Evolutionary conservation across 164 flowering plant genomes (phyloP).

Genomic region (Liquidambar formosana): DNA sequence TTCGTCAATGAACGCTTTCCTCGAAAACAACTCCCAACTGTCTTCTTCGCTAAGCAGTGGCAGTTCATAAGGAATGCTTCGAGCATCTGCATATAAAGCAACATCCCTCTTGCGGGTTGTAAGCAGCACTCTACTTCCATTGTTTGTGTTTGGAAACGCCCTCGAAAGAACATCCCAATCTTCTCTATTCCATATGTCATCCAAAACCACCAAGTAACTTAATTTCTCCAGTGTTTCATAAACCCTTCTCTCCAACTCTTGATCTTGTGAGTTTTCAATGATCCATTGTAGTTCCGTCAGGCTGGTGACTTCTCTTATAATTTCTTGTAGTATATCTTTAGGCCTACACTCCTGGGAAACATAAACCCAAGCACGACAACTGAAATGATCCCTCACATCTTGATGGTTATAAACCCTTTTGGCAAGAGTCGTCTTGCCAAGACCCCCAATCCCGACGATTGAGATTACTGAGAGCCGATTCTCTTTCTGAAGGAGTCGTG

Average conservation of each 20-base stretch:
- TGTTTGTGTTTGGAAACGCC: background rate
- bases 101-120: constrained; percentile 9
- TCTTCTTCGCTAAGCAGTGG: background rate
- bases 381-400: background rate
- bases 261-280: too few species aligned
- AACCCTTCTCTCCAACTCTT: background rate
- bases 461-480: background rate
- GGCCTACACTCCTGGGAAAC: background rate
- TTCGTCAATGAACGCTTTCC: background rate
- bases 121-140: constrained; percentile 13
- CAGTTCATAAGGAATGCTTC: constrained; percentile 3
- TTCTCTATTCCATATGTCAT: constrained; percentile 6
- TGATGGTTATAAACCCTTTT: background rate
- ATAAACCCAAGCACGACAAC: background rate
- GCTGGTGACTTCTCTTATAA: too few species aligned
- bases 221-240: background rate
- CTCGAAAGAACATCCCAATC: background rate
- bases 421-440: constrained; percentile 2
- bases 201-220: constrained; percentile 13
- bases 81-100: constrained; percentile 1
- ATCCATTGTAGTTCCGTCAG: too few species aligned
- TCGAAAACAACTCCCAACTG: constrained; percentile 16
- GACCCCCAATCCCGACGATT: background rate
- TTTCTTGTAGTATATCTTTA: too few species aligned
- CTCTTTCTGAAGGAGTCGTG: background rate